Base-by-base conservation (phyloP, 352 stramenopile genomes). In the Globisporangium iwayamae region DNA sequence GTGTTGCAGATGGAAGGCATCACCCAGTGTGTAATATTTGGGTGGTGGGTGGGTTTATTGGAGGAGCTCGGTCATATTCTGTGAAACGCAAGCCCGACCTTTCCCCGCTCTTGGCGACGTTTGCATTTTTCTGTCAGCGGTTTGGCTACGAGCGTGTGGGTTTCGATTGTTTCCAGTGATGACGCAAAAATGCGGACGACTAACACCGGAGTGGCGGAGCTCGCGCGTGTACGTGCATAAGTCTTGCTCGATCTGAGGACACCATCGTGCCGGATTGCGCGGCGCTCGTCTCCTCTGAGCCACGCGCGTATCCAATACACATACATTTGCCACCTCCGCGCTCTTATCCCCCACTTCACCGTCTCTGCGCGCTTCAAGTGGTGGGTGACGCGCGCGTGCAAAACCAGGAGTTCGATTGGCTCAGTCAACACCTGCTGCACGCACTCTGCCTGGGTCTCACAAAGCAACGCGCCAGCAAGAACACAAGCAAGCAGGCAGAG, bases 301-400 rank as follows among this genome's bases (percentile, higher is more conserved):
- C 10, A 36, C 32, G 32, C 32, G 46, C 46, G 46, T 52, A 52
- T 52, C 46, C 46, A 11, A 18, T 52, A 28, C 25, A 28, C 46
- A 2, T 20, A 16, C 36, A 41, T 14, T 41, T 4, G 36, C 7
- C 7, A 30, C 46, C 46, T 52, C 30, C n/a, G 18, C 28, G 7
- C 28, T 57, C 52, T 57, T 57, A 57, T 57, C 20, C 52, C 18
- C 51, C 13, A 7, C 43, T 18, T 50, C 18, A 50, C 43, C 4
- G 30, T 57, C 43, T 62, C 20, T 62, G 56, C 45, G 41, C 43
- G 28, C 56, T 65, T 65, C 59, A 58, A 56, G 59, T 65, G 46
- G 57, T 47, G 60, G 60, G 52, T 68, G 62, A 68, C 62, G 62
- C 62, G 62, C 45, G 54, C 22, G 62, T 68, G 62, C 62, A 68